phyloP scores from a whole-genome alignment of 2,329 filamentous ascomycete genomes.

The Diplocarpon rosae region DNA sequence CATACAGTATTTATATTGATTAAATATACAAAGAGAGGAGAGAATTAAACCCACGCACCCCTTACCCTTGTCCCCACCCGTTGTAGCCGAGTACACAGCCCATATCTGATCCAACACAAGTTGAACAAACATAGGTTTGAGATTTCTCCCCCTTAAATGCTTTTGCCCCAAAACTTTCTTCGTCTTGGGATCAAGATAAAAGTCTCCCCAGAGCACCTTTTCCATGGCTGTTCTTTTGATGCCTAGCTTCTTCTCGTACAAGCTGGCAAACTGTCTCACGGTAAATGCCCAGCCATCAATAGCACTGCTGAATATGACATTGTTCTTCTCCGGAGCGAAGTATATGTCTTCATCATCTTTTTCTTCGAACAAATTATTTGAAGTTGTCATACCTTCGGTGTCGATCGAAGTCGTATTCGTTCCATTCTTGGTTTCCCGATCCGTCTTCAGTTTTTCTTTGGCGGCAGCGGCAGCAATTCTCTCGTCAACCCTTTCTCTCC shows the following conservation, averaged over 20 bases:
- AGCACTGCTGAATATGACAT: constrained; percentile 96
- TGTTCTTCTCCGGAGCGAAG: constrained; percentile 96
- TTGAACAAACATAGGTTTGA: constrained; percentile 98
- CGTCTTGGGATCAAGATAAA: constrained; percentile 92
- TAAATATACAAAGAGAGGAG: constrained; percentile 20
- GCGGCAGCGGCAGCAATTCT: constrained; percentile 61
- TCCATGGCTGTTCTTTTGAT: constrained; percentile 83
- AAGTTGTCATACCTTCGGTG: constrained; percentile 41
- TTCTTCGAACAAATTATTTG: constrained; percentile 69
- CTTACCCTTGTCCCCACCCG: constrained; percentile 68
- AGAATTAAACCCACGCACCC: constrained; percentile 47
- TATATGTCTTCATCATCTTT: constrained; percentile 94
- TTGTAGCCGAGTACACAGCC: constrained; percentile 89
- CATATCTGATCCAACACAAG: constrained; percentile 91
- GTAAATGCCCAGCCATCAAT: constrained; percentile 99
- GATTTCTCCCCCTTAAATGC: constrained; percentile 78
- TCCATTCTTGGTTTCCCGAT: constrained; percentile 24
- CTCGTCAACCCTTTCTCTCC: constrained; percentile 88
- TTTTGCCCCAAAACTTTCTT: constrained; percentile 86
- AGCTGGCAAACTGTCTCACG: constrained; percentile 78
- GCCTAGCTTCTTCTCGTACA: constrained; percentile 95
- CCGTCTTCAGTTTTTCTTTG: constrained; percentile 41
- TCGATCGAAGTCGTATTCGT: constrained; percentile 28
- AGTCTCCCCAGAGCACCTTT: constrained; percentile 94
- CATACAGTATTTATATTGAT: constrained; percentile 8